Evolutionary conservation across 176 grass and related monocot genomes (phyloP).

Genomic region (Carex parvula): DNA sequence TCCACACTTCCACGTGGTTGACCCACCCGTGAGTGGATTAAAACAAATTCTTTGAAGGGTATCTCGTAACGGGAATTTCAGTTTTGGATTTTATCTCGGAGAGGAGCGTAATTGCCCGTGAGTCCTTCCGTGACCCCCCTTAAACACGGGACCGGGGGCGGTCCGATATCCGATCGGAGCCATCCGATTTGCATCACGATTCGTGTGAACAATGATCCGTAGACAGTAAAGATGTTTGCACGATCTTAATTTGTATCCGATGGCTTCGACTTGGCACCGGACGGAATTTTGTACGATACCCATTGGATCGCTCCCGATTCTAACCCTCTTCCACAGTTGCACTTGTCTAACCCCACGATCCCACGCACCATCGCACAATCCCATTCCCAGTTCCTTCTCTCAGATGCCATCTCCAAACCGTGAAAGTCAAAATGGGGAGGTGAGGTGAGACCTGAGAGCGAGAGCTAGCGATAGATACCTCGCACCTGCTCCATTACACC

Average conservation of each 20-base stretch:
- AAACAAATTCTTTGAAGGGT: background rate
- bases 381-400: background rate
- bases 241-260: fast-evolving
- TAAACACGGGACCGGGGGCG: too few relatives aligned
- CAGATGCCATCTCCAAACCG: background rate
- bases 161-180: too few relatives aligned
- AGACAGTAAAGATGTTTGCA: too few relatives aligned
- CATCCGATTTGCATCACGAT: too few relatives aligned
- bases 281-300: too few relatives aligned
- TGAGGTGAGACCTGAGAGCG: background rate
- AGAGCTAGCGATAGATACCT: constrained; percentile 13
- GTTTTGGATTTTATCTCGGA: background rate
- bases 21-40: background rate
- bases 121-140: too few relatives aligned
- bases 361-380: background rate
- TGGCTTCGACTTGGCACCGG: too few relatives aligned
- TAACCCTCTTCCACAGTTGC: too few relatives aligned
- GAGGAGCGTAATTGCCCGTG: background rate
- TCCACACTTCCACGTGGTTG: too few relatives aligned
- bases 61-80: background rate
- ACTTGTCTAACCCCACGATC: background rate
- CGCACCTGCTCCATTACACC: background rate
- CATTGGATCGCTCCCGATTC: too few relatives aligned
- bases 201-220: too few relatives aligned
- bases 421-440: background rate